Evolutionary conservation across 2,329 filamentous ascomycete genomes (phyloP).

Genomic region (Claviceps sp.): DNA sequence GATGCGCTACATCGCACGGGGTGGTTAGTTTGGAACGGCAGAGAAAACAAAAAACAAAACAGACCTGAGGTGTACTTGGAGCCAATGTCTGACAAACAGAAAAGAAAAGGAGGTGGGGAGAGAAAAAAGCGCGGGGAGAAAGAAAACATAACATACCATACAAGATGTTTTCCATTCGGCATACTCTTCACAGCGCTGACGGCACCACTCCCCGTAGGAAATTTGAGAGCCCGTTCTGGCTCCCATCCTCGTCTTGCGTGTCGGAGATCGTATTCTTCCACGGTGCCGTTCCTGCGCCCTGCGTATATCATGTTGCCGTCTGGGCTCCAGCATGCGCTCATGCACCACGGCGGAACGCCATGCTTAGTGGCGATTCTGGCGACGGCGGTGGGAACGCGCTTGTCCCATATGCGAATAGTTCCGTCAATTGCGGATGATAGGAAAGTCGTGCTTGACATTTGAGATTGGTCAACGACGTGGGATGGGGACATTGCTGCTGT

Average conservation of each 20-base stretch:
- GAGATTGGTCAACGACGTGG: constrained; percentile 36
- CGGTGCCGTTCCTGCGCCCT: constrained; percentile 77
- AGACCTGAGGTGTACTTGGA: no score
- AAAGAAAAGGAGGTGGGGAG: not conserved
- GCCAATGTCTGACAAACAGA: no score
- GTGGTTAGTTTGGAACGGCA: not conserved
- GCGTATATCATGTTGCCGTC: constrained; percentile 94
- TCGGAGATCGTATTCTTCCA: constrained; percentile 87
- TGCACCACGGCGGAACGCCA: constrained; percentile 87
- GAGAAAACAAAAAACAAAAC: no score
- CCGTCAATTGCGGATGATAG: constrained; percentile 82
- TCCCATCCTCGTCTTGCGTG: constrained; percentile 54
- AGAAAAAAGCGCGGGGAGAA: not conserved
- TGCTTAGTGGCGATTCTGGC: constrained; percentile 64
- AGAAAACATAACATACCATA: constrained; percentile 41
- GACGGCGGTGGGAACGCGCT: constrained; percentile 60
- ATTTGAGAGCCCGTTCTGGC: constrained; percentile 69
- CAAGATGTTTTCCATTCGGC: constrained; percentile 81
- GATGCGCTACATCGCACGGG: constrained; percentile 48
- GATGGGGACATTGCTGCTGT: constrained; percentile 25
- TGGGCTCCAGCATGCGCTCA: constrained; percentile 91
- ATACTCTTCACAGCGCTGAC: constrained; percentile 82
- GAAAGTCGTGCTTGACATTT: constrained; percentile 66
- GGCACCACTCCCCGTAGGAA: constrained; percentile 77
- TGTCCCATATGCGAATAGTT: constrained; percentile 84